Evolutionary conservation across 1,284 basidiomycete species (phyloP).

Genomic region (Trametes hirsuta): DNA sequence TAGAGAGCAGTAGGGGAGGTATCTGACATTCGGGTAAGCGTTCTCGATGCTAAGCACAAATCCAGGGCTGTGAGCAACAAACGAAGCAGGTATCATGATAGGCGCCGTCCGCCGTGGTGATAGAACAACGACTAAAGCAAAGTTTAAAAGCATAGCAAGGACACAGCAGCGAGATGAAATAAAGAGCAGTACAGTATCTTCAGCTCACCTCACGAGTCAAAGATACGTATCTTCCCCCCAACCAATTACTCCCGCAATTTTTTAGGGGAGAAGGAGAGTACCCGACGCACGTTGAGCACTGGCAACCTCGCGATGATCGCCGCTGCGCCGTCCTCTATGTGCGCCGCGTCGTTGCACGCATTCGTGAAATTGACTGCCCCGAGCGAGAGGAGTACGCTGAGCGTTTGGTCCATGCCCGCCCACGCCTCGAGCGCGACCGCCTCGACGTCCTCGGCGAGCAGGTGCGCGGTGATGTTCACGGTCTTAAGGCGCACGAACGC

Average conservation of each 20-base stretch:
- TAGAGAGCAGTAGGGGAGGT: too few species aligned
- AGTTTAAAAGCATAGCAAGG: too few species aligned
- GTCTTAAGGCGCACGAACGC: slow-evolving; percentile 15
- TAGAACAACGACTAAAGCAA: too few species aligned
- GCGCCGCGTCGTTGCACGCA: slow-evolving; percentile 9
- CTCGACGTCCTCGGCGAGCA: slow-evolving; percentile 7
- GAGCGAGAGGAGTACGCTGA: slow-evolving; percentile 22
- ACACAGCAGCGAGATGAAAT: too few species aligned
- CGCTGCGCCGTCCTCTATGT: slow-evolving; percentile 9
- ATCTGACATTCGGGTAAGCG: too few species aligned
- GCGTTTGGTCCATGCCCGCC: slow-evolving; percentile 21
- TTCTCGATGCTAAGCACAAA: too few species aligned
- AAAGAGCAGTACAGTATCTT: too few species aligned
- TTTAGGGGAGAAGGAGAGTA: slow-evolving; percentile 10
- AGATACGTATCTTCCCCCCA: neutral
- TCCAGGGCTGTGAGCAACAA: too few species aligned
- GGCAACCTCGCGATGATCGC: slow-evolving; percentile 17
- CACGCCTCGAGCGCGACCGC: slow-evolving; percentile 5
- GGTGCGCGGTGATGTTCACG: slow-evolving; percentile 17
- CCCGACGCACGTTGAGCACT: slow-evolving; percentile 9
- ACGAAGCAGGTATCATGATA: too few species aligned
- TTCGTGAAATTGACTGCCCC: slow-evolving; percentile 15
- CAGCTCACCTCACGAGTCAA: neutral
- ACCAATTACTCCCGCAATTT: neutral
- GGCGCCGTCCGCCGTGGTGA: too few species aligned